Percentiles rank a stretch among this genome's conserved stretches.
Conservation (phyloP, 257 asterid genomes). For the Scutellaria baicalensis region DNA sequence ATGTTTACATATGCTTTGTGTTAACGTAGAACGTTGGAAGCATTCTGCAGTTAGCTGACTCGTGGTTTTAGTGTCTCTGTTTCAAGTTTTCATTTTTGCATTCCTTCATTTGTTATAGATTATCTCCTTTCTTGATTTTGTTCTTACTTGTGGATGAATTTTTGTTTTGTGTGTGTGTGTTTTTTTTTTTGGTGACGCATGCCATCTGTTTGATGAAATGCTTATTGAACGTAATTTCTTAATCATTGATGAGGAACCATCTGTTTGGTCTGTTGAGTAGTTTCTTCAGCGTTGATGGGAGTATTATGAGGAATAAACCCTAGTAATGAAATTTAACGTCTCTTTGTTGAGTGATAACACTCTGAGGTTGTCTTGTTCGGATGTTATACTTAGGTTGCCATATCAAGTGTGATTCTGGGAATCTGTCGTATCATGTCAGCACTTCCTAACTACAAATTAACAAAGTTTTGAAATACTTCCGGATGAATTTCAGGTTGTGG, state of each 20-base stretch:
- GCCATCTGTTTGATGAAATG: constrained; percentile 21
- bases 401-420: neutral
- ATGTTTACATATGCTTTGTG: neutral
- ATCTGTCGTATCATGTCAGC: neutral
- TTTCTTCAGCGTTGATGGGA: neutral
- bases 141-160: neutral
- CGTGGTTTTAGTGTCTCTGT: neutral
- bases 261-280: neutral
- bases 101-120: neutral
- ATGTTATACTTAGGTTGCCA: neutral
- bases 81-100: neutral
- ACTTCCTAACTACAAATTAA: neutral
- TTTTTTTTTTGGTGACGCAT: neutral
- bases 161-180: neutral
- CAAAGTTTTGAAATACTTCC: neutral
- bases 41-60: neutral
- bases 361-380: neutral
- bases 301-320: neutral
- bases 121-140: neutral
- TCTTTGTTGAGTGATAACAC: neutral
- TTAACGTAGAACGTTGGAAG: neutral
- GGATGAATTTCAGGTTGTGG: constrained; percentile 49
- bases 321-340: neutral
- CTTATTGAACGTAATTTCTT: neutral
- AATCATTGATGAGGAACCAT: neutral